A percentile compares a stretch with the other conserved stretches of the same genome.
Evolutionary conservation across 2,329 filamentous ascomycete genomes (phyloP).

Genomic region (Rutstroemia sp.): DNA sequence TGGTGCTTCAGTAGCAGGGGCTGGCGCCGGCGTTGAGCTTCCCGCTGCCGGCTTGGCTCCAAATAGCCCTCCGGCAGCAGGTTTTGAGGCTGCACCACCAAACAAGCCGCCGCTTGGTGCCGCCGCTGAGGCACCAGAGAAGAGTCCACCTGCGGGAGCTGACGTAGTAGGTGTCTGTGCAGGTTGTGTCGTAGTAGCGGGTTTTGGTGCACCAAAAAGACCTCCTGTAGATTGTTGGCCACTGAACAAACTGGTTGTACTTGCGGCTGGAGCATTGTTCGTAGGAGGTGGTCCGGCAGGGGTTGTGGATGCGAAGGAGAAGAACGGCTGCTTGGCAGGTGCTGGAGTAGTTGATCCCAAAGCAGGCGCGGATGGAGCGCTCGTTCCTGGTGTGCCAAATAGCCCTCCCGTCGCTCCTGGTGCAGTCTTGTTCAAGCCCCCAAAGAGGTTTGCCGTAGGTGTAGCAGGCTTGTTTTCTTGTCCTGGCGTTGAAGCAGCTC

Average conservation of each 20-base stretch:
- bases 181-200: slow-evolving; percentile 3
- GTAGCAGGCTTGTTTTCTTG: slow-evolving; percentile 14
- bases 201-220: slow-evolving; percentile 6
- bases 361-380: slow-evolving; percentile 19
- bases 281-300: slow-evolving; percentile 28
- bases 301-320: slow-evolving; percentile 19
- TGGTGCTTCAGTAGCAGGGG: slow-evolving; percentile 11
- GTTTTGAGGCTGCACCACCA: slow-evolving; percentile 4
- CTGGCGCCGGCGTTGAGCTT: slow-evolving; percentile 10
- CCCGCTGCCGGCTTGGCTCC: slow-evolving; percentile 9
- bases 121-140: slow-evolving; percentile 1
- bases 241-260: slow-evolving; percentile 16
- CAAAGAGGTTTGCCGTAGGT: slow-evolving; percentile 3
- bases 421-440: slow-evolving; percentile 9
- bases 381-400: slow-evolving; percentile 12
- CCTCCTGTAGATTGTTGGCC: slow-evolving; percentile 1
- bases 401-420: background rate
- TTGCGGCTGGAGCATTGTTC: slow-evolving; percentile 14
- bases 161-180: slow-evolving; percentile 2
- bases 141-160: background rate
- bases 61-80: slow-evolving; percentile 3
- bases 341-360: slow-evolving; percentile 9
- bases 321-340: slow-evolving; percentile 18
- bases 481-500: slow-evolving; percentile 10
- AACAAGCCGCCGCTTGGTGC: slow-evolving; percentile 6